phyloP scores from a whole-genome alignment of 495 filamentous ascomycete genomes.

The Staphylotrichum tortipilum region DNA sequence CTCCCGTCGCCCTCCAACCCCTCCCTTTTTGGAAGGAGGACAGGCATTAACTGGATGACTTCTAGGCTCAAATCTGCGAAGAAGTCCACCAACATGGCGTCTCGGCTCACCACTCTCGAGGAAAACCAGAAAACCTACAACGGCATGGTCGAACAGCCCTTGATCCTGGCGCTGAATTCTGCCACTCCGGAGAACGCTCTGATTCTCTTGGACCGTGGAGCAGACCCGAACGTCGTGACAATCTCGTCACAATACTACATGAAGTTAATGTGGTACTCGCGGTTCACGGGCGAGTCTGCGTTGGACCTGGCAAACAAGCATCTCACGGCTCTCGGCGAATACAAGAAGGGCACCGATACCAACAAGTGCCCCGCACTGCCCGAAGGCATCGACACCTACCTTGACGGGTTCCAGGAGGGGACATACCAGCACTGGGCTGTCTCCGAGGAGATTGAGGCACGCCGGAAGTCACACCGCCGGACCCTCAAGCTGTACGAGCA shows the following conservation, averaged over 20 bases:
- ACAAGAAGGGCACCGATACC: slow-evolving; percentile 24
- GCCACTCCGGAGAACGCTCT: slow-evolving; percentile 44
- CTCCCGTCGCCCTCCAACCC: too few species aligned
- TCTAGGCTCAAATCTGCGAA: slow-evolving; percentile 35
- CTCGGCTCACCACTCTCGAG: slow-evolving; percentile 28
- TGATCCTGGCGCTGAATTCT: slow-evolving; percentile 47
- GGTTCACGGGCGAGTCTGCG: slow-evolving; percentile 33
- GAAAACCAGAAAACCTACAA: slow-evolving; percentile 35
- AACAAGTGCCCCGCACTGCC: slow-evolving; percentile 8
- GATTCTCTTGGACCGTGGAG: slow-evolving; percentile 51
- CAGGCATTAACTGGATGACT: too few species aligned
- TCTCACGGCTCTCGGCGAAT: slow-evolving; percentile 38
- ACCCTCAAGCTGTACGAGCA: slow-evolving; percentile 25
- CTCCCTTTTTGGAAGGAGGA: too few species aligned
- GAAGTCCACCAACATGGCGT: slow-evolving; percentile 12
- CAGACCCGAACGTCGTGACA: slow-evolving; percentile 45
- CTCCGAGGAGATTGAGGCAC: slow-evolving; percentile 25
- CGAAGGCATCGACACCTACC: slow-evolving; percentile 30
- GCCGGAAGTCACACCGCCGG: slow-evolving; percentile 5
- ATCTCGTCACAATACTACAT: slow-evolving; percentile 26
- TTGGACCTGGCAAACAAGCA: slow-evolving; percentile 49
- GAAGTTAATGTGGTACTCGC: slow-evolving; percentile 8
- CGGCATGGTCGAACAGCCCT: slow-evolving; percentile 43
- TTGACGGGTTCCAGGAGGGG: slow-evolving; percentile 35
- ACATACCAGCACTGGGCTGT: slow-evolving; percentile 48